Base-by-base conservation (phyloP, 148 eudicot species). In the Camellia lanceoleosa region DNA sequence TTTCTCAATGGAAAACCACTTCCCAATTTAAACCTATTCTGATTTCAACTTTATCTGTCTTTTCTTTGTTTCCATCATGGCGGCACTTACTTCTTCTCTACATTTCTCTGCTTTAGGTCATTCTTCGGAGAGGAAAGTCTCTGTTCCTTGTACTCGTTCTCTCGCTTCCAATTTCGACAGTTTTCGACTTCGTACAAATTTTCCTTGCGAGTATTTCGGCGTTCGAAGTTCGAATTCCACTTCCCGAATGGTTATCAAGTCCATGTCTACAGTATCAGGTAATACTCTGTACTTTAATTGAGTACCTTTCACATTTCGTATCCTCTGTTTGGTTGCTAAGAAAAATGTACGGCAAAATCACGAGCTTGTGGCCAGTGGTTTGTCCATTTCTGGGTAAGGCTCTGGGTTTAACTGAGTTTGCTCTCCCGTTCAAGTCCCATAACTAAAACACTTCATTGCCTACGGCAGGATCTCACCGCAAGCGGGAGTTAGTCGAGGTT, bases 81-180 rank as follows among this genome's bases (percentile, higher is more conserved):
- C 97, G 78, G 91, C 97, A 0, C 82, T 92, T 30, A 30, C 38
- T 64, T 82, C 90, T 58, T 87, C 97, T 62, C 72, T 90, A 7
- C 83, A 89, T 5, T 84, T 90, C 84, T 75, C 90, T 0, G 87
- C 91, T 80, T 69, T 88, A 44, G 76, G 81, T 75, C 93, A 85
- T 60, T 82, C 91, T 1, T 68, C 83, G 18, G 93, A 89, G 6
- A 76, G 87, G 77, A 89, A 82, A 83, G 19, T 74, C 71, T 43
- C 73, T 30, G 74, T 79, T 80, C 68, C 83, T 43, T 87, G 89
- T 1, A 54, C 82, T 42, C 86, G 80, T 9, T 65, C 77, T 65
- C 69, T 87, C 7, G 12, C 80, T 49, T 79, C 87, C 59, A 23
- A 79, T 81, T 88, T 87, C 15, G 86, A 85, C 9, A 79, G 85